These are phyloP conservation scores for Symbiodinium pilosum DNA, from an alignment of 73 alveolate species.

Conservation along the genomic window DNA sequence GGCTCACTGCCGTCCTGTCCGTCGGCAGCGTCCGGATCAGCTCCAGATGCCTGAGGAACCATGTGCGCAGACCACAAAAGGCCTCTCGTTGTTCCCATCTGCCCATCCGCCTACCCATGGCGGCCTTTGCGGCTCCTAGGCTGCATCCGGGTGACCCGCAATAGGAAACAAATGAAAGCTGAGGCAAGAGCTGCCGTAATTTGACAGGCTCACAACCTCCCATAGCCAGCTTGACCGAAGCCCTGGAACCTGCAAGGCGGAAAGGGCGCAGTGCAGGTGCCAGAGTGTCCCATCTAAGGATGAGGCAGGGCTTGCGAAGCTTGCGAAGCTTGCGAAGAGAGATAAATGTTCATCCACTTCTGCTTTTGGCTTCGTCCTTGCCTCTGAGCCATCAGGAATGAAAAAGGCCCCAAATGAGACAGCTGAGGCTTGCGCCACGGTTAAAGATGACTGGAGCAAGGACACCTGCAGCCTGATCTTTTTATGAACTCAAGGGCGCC, in stretches of 20 bases:
- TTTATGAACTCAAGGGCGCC: too few species aligned
- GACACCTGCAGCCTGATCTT: constrained; percentile 24
- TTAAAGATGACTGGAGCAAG: not conserved
- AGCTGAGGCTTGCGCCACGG: not conserved
- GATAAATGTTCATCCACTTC: not conserved
- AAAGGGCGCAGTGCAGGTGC: too few species aligned
- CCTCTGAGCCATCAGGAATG: not conserved
- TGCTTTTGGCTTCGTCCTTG: not conserved
- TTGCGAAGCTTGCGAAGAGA: too few species aligned
- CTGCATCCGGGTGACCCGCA: not conserved
- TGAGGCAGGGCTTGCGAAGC: too few species aligned
- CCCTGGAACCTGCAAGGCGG: not conserved
- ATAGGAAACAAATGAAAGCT: not conserved
- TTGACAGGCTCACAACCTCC: not conserved
- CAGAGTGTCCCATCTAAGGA: too few species aligned
- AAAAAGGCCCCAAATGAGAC: too few species aligned
- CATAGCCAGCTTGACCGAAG: not conserved
- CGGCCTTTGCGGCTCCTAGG: constrained; percentile 1
- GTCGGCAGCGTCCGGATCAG: constrained; percentile 2
- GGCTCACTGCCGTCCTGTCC: not conserved
- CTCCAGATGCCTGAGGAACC: not conserved
- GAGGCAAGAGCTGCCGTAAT: not conserved
- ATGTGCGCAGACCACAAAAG: not conserved
- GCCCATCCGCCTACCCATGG: not conserved
- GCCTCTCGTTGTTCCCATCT: not conserved